phyloP scores from a whole-genome alignment of 805 yeast species.

The Candida xiaguanensis region DNA sequence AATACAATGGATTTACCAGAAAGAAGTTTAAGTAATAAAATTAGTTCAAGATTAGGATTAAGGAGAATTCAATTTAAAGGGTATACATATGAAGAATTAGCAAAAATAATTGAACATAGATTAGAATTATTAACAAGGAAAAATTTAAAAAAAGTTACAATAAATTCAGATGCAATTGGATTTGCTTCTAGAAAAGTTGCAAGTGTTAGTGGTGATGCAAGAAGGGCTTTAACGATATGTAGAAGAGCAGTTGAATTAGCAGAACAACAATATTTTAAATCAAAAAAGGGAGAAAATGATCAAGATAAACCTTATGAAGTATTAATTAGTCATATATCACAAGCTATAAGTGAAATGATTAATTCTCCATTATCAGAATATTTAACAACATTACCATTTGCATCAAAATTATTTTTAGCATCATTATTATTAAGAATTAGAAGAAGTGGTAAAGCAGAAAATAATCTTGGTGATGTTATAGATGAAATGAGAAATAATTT shows the following conservation, averaged over 20 bases:
- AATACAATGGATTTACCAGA: conserved; percentile 98
- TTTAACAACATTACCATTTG: conserved; percentile 57
- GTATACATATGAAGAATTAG: conserved; percentile 75
- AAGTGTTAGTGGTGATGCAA: conserved; percentile 94
- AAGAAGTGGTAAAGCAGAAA: conserved; percentile 69
- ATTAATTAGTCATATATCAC: conserved; percentile 68
- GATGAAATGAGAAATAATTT: conserved; percentile 65
- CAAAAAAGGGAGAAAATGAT: conserved; percentile 13
- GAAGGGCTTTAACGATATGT: conserved; percentile 86
- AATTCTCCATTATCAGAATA: conserved; percentile 66
- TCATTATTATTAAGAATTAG: conserved; percentile 62
- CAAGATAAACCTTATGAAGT: conserved; percentile 48
- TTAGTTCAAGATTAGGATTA: conserved; percentile 86
- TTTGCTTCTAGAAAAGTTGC: conserved; percentile 94
- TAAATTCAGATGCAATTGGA: conserved; percentile 73
- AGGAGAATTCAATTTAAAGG: conserved; percentile 86
- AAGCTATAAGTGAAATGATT: conserved; percentile 76
- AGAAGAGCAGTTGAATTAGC: conserved; percentile 88
- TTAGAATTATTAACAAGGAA: conserved; percentile 43
- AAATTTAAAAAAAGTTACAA: conserved; percentile 40
- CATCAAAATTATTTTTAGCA: conserved; percentile 68
- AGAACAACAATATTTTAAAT: conserved; percentile 50
- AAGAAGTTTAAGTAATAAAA: conserved; percentile 78
- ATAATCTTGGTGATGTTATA: conserved; percentile 67
- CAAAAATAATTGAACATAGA: conserved; percentile 68